Base-by-base conservation (phyloP, 768 basidiomycete species). In the Suillus brevipes region DNA sequence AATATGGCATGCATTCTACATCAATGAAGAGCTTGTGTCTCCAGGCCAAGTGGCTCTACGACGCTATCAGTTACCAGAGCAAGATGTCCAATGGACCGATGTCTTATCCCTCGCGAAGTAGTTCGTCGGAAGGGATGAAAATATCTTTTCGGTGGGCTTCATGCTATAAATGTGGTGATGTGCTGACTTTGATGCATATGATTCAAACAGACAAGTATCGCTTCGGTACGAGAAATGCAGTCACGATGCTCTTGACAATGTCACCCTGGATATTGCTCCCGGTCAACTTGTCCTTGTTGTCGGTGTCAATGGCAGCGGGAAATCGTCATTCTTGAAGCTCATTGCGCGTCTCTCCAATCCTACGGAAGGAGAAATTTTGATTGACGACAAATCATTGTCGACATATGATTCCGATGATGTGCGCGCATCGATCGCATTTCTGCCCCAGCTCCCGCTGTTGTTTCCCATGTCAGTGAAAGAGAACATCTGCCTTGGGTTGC, bases 261-360 rank as follows among this genome's bases (percentile, higher is more conserved):
- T 71, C 16, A 74, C 74, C 12, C 71, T 78, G 52, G 75, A 78
- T 0, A 66, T 77, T 53, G 43, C 66, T 1, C 71, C 73, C 3
- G 76, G 76, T 25, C 68, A 74, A 23, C 68, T 74, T 31, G 71
- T 79, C 45, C 71, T 78, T 38, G 66, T 77, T 0, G 77, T 77
- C 0, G 77, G 77, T 28, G 62, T 64, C 38, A 75, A 75, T 43
- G 73, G 74, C 0, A 72, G 73, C 49, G 74, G 74, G 13, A 75
- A 75, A 61, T 75, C 73, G 13, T 65, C 74, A 2, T 56, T 87
- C 23, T 73, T 87, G 20, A 84, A 84, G 53, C 73, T 87, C 14
- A 72, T 88, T 5, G 77, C 84, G 0, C 75, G 84, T 1, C 69
- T 86, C 4, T 86, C 83, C 68, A 81, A 84, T 58, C 78, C 81